Evolutionary conservation across 176 grass and related monocot species (phyloP).

Genomic region (Poa pratensis): DNA sequence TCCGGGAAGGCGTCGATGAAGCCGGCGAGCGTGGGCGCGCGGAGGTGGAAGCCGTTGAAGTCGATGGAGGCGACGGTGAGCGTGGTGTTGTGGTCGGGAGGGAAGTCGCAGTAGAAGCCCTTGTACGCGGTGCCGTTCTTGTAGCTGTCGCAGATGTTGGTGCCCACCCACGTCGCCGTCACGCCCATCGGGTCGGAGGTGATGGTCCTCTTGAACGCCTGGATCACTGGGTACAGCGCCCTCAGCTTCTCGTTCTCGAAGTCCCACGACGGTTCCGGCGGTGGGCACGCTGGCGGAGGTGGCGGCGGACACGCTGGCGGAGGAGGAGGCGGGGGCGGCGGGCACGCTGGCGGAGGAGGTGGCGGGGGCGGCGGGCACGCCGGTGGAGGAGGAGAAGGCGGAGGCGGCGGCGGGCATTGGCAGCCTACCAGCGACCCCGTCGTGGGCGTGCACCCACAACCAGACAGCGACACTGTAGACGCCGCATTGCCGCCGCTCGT

Average conservation of each 20-base stretch:
- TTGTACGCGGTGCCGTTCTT: conserved; percentile 35
- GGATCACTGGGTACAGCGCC: conserved; percentile 64
- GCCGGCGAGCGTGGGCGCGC: conserved; percentile 52
- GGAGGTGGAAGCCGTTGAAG: conserved; percentile 69
- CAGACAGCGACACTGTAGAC: background rate
- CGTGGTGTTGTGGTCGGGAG: conserved; percentile 12
- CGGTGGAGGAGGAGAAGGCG: background rate
- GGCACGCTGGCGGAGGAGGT: background rate
- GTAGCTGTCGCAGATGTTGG: conserved; percentile 44
- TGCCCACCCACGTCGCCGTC: conserved; percentile 55
- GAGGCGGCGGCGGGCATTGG: background rate
- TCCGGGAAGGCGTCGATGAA: conserved; percentile 80
- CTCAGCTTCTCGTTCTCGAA: conserved; percentile 54
- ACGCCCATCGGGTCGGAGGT: conserved; percentile 52
- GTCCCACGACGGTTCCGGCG: background rate
- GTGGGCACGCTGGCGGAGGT: background rate
- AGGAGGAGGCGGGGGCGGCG: background rate
- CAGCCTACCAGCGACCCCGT: background rate
- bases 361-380: background rate
- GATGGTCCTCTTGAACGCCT: conserved; percentile 72
- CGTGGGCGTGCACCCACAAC: background rate
- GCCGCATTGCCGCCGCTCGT: background rate
- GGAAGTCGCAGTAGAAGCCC: conserved; percentile 77
- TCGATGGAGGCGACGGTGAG: conserved; percentile 78
- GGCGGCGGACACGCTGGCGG: background rate